Evolutionary conservation across 129 eudicot genomes (phyloP).

Genomic region (Centrapalus pauciflorus): DNA sequence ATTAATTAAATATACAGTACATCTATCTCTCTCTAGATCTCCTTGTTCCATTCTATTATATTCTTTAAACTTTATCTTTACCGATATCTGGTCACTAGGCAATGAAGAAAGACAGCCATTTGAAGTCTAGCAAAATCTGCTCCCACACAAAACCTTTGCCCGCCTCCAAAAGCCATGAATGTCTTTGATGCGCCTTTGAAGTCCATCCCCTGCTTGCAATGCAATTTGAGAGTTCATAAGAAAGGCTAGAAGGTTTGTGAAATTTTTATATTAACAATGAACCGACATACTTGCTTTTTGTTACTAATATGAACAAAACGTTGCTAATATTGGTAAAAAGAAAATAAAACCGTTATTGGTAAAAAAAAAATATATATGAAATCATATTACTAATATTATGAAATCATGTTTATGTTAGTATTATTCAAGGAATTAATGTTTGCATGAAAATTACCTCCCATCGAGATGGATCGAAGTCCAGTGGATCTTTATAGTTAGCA

Average conservation of each 20-base stretch:
- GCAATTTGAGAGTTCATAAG: not conserved
- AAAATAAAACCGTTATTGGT: too few relatives aligned
- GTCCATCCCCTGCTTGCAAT: conserved; percentile 48
- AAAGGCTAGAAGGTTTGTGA: too few relatives aligned
- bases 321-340: too few relatives aligned
- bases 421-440: too few relatives aligned
- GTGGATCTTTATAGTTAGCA: conserved; percentile 54
- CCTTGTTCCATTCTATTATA: not conserved
- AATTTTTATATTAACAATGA: too few relatives aligned
- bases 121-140: conserved; percentile 74
- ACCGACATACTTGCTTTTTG: too few relatives aligned
- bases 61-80: conserved; percentile 20
- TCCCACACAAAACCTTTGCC: conserved; percentile 86
- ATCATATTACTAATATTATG: too few relatives aligned
- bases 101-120: conserved; percentile 75
- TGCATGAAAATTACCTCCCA: conserved; percentile 53
- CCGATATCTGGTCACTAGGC: conserved; percentile 71
- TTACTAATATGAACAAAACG: too few relatives aligned
- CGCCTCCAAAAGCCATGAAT: conserved; percentile 97
- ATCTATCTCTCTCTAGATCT: conserved; percentile 1
- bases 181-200: conserved; percentile 53
- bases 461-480: conserved; percentile 73
- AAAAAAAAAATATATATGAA: too few relatives aligned
- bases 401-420: too few relatives aligned
- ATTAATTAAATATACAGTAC: too few relatives aligned